Percentiles rank a stretch among this genome's conserved stretches.
These are phyloP conservation scores for Talaromyces liani DNA, from an alignment of 495 filamentous ascomycete genomes.

Conservation along the genomic window DNA sequence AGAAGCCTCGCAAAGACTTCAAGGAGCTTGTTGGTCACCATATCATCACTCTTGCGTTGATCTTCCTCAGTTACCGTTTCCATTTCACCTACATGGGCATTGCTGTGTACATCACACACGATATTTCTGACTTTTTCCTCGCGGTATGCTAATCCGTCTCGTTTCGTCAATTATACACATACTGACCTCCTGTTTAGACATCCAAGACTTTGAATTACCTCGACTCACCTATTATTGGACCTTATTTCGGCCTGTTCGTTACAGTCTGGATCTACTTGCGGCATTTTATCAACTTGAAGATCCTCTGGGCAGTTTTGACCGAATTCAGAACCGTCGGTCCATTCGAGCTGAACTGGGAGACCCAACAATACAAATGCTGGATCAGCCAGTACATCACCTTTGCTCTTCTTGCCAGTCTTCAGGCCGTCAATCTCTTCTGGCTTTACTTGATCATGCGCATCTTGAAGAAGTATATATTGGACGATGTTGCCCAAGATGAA, in stretches of 20 bases:
- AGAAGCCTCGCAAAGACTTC: slow-evolving; percentile 95
- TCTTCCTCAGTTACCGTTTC: slow-evolving; percentile 86
- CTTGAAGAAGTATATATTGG: slow-evolving; percentile 50
- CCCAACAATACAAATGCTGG: slow-evolving; percentile 74
- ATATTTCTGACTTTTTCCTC: slow-evolving; percentile 94
- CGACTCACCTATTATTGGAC: slow-evolving; percentile 64
- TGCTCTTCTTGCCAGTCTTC: slow-evolving; percentile 59
- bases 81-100: slow-evolving; percentile 98
- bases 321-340: slow-evolving; percentile 86
- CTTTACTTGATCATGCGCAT: slow-evolving; percentile 74
- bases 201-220: slow-evolving; percentile 94
- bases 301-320: slow-evolving; percentile 77
- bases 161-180: background rate
- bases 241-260: slow-evolving; percentile 83
- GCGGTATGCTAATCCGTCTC: slow-evolving; percentile 54
- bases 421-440: slow-evolving; percentile 84
- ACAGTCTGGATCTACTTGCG: slow-evolving; percentile 85
- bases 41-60: slow-evolving; percentile 84
- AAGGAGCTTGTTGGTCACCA: slow-evolving; percentile 93
- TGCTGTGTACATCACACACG: slow-evolving; percentile 93
- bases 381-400: slow-evolving; percentile 71
- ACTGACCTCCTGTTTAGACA: slow-evolving; percentile 46
- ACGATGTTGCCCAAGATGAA: slow-evolving; percentile 43
- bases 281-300: slow-evolving; percentile 83
- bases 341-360: slow-evolving; percentile 80